Base-by-base conservation (phyloP, 805 yeast genomes). In the Kodamaea hsintzibuensis region DNA sequence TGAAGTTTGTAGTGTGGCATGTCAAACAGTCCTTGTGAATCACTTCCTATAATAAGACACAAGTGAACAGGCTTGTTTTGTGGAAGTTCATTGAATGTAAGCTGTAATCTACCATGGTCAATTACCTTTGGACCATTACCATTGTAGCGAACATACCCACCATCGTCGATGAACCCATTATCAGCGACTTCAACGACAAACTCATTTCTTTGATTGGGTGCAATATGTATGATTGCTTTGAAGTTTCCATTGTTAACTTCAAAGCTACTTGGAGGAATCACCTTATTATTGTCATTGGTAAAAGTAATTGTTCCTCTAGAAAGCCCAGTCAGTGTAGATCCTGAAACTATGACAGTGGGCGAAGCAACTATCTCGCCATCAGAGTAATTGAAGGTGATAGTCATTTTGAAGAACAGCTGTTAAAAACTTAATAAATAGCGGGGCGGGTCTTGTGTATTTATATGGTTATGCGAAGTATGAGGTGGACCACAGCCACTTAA, bases 41-140 rank as follows among this genome's bases (percentile, higher is more conserved):
- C 98, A 51, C 74, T 78, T 1, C 89, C 98, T 1, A 91, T 70
- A 12, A 93, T 66, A 7, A 91, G 65, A 64, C 95, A 91, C 48
- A 92, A 68, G 67, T 92, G 95, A n/a, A 92, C 71, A 0, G 95
- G 95, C 47, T 88, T 88, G 61, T 88, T 83, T 52, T 83, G 80
- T 2, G 74, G 61, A 25, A 88, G 63, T 0, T 91, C 91, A 0
- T 74, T 66, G 64, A 56, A 71, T 27, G 40, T 52, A 8, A 76
- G 60, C 2, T 56, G 53, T 37, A 75, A 56, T 12, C 33, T 27
- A 3, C 63, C 70, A 1, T 49, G 39, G 30, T 75, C 79, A 7
- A 61, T 56, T 2, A 63, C 56, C 0, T 53, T 27, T 3, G 66
- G 65, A 7, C 45, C 49, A 8, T 12, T 30, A 1, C 60, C 61